These are phyloP conservation scores for Opeltia flavorubescens DNA, from an alignment of 495 filamentous ascomycete species.

Conservation along the genomic window DNA sequence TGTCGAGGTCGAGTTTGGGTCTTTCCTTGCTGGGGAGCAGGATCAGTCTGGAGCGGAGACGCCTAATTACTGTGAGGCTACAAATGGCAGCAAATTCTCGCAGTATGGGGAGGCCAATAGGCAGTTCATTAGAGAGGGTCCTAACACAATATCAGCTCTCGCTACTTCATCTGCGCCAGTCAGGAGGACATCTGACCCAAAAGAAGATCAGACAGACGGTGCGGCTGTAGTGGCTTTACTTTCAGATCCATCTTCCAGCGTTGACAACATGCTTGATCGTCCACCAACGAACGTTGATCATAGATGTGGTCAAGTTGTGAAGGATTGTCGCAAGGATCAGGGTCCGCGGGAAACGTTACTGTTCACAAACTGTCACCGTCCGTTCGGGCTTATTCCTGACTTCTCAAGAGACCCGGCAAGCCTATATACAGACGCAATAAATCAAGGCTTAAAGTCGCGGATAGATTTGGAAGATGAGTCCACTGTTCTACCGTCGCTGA, in stretches of 20 bases:
- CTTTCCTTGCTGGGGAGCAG: not conserved
- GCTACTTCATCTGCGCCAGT: not conserved
- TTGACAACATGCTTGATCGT: slow-evolving; percentile 26
- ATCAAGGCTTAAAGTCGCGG: not conserved
- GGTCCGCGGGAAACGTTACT: too few relatives aligned
- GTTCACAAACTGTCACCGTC: too few relatives aligned
- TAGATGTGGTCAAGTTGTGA: too few relatives aligned
- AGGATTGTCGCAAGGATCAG: too few relatives aligned
- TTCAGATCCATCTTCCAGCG: slow-evolving; percentile 34
- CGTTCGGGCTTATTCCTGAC: slow-evolving; percentile 25
- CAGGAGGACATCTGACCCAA: not conserved
- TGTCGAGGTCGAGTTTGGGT: not conserved
- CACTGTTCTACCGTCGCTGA: not conserved
- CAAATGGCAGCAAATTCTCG: too few relatives aligned
- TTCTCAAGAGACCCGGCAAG: too few relatives aligned
- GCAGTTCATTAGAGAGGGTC: too few relatives aligned
- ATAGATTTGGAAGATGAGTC: not conserved
- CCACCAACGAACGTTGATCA: too few relatives aligned
- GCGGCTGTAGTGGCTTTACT: slow-evolving; percentile 36
- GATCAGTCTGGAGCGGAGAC: too few relatives aligned
- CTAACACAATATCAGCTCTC: not conserved
- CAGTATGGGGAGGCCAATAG: too few relatives aligned
- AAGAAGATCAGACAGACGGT: slow-evolving; percentile 20
- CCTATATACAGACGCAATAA: too few relatives aligned
- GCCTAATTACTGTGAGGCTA: too few relatives aligned